These are phyloP conservation scores for Backusella morwellensis DNA, from an alignment of 192 early-diverging fungal species.

Conservation along the genomic window DNA sequence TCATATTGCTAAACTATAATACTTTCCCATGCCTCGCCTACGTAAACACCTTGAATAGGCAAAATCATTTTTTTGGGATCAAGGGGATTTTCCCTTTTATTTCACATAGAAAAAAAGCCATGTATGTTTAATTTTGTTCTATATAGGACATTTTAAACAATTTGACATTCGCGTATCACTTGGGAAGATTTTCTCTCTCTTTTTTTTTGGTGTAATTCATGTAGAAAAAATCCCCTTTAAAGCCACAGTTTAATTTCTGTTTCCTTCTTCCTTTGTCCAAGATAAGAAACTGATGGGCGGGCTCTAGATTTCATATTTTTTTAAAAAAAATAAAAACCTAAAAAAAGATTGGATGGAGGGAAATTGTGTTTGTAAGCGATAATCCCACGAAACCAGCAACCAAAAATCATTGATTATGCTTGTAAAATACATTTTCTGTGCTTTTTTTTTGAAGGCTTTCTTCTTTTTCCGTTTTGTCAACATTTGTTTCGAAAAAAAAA, in stretches of 20 bases:
- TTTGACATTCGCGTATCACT: slow-evolving; percentile 1
- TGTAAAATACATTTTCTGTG: not conserved
- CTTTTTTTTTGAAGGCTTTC: not conserved
- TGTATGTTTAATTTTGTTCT: not conserved
- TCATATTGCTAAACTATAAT: not conserved
- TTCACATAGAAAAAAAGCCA: not conserved
- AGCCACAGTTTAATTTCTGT: not conserved
- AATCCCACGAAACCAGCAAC: not conserved
- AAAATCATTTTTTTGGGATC: not conserved
- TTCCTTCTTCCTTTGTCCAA: not conserved
- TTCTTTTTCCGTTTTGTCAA: not conserved
- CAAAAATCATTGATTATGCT: not conserved
- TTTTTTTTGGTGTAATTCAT: not conserved
- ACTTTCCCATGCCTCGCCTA: not conserved
- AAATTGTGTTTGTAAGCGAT: not conserved
- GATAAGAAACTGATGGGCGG: slow-evolving; percentile 4
- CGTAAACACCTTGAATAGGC: not conserved
- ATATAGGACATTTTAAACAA: not conserved
- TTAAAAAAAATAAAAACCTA: not conserved
- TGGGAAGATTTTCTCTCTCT: not conserved
- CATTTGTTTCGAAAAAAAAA: not conserved
- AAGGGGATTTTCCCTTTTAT: slow-evolving; percentile 7
- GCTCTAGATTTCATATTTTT: not conserved
- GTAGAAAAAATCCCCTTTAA: not conserved
- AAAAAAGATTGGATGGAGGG: slow-evolving; percentile 1